Evolutionary conservation across 306 rosid genomes (phyloP).

Genomic region (Quercus bicolor): DNA sequence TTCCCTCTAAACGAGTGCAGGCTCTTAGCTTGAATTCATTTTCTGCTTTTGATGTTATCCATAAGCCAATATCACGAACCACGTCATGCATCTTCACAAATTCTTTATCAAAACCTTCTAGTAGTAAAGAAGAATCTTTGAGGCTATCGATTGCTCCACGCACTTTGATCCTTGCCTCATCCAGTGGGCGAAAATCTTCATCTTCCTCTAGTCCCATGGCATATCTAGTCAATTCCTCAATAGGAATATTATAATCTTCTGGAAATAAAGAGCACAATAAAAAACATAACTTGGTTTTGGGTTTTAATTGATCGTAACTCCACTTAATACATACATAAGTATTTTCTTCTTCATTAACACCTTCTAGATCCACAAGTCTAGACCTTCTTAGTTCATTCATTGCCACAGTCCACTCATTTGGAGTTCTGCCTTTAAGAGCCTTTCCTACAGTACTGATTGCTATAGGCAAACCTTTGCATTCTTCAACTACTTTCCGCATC

Average conservation of each 20-base stretch:
- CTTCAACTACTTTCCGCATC: not conserved
- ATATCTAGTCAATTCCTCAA: not conserved
- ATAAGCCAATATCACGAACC: constrained; percentile 1
- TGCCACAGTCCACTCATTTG: not conserved
- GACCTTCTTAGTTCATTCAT: not conserved
- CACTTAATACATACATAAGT: constrained; percentile 9
- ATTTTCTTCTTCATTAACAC: not conserved
- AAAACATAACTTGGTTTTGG: not conserved
- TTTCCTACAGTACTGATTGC: constrained; percentile 2
- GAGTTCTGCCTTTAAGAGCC: not conserved
- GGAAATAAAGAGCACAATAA: constrained; percentile 19
- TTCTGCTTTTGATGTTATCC: not conserved
- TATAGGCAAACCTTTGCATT: constrained; percentile 21
- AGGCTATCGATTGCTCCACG: not conserved
- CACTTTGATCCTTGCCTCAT: not conserved
- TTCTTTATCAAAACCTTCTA: rapidly evolving
- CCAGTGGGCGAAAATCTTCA: not conserved
- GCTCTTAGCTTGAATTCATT: not conserved
- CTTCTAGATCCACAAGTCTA: not conserved
- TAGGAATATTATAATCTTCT: constrained; percentile 13
- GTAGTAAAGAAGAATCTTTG: constrained; percentile 6
- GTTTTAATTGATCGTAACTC: constrained; percentile 18
- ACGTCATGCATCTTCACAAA: constrained; percentile 18
- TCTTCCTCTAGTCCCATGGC: not conserved
- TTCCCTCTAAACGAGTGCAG: not conserved